phyloP scores from a whole-genome alignment of 2,329 filamentous ascomycete species.

The Emergomyces pasteurianus region DNA sequence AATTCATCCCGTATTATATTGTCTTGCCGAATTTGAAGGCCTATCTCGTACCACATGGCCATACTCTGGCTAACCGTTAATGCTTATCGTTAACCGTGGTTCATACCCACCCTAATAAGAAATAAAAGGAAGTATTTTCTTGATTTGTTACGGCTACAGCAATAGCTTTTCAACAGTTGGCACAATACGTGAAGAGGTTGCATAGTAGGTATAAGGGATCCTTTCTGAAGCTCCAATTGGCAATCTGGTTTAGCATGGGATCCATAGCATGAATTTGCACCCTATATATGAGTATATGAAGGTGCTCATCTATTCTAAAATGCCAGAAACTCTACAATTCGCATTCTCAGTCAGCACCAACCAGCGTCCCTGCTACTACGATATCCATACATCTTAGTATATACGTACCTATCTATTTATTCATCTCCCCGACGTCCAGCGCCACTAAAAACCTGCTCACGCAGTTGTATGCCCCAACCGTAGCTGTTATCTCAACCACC shows the following conservation, averaged over 20 bases:
- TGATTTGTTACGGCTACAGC: background rate
- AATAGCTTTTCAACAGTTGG: background rate
- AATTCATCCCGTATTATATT: background rate
- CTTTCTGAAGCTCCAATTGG: background rate
- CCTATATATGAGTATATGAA: background rate
- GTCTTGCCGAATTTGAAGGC: background rate
- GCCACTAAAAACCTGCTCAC: conserved; percentile 76
- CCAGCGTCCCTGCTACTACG: background rate
- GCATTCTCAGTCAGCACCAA: background rate
- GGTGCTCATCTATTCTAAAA: background rate
- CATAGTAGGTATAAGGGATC: background rate
- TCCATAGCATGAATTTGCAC: background rate
- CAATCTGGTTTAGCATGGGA: background rate
- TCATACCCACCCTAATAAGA: background rate
- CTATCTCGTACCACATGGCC: background rate
- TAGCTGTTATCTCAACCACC: conserved; percentile 70
- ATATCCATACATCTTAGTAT: background rate
- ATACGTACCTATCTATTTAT: conserved; percentile 9
- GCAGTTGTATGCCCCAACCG: conserved; percentile 71
- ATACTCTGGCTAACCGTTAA: too few relatives aligned
- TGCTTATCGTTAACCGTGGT: background rate
- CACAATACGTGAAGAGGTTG: too few relatives aligned
- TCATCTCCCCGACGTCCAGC: conserved; percentile 49
- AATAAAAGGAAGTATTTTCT: background rate
- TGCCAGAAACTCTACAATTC: background rate